phyloP scores from a whole-genome alignment of 176 grass and related monocot species.

The Paspalum notatum region DNA sequence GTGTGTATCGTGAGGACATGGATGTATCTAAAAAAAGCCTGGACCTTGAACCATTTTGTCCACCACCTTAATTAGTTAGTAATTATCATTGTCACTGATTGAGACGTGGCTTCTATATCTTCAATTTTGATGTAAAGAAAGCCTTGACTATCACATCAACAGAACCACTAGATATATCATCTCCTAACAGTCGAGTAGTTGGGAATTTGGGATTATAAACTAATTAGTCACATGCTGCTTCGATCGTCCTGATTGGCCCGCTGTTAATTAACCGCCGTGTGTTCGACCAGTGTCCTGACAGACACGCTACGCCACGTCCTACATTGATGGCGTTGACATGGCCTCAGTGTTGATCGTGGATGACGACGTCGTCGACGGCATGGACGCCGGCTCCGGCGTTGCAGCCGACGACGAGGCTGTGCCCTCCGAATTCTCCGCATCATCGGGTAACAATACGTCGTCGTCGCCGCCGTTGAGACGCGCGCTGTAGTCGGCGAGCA shows the following conservation, averaged over 20 bases:
- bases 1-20: too few species aligned
- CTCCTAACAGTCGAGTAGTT: not conserved
- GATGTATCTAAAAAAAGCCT: too few species aligned
- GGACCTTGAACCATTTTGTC: too few species aligned
- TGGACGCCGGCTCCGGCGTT: not conserved
- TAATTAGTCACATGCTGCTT: too few species aligned
- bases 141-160: not conserved
- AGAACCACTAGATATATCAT: not conserved
- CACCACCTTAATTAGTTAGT: too few species aligned
- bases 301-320: not conserved
- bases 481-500: slow-evolving; percentile 45
- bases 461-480: not conserved
- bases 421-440: slow-evolving; percentile 19
- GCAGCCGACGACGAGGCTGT: slow-evolving; percentile 8
- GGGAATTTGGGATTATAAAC: not conserved
- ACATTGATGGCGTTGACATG: not conserved
- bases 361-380: slow-evolving; percentile 20
- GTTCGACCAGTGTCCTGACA: not conserved
- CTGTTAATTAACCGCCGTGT: not conserved
- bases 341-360: slow-evolving; percentile 4
- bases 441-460: not conserved
- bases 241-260: too few species aligned
- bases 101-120: too few species aligned
- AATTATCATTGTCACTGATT: too few species aligned
- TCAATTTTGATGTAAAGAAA: too few species aligned